Conservation (phyloP, 176 grass and related monocot species). For the maize (Zea mays) region DNA sequence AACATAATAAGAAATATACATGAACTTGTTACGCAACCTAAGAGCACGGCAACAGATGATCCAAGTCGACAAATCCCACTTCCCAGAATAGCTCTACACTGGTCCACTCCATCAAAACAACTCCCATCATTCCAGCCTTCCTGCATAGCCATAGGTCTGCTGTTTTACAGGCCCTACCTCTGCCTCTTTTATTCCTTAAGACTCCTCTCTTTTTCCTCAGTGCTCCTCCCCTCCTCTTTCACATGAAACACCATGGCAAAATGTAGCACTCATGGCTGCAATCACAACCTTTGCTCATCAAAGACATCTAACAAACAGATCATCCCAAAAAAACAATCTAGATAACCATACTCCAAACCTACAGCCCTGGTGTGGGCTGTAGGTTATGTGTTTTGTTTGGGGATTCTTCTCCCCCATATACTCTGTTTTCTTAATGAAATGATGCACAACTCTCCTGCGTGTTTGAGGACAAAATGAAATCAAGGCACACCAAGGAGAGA, state of each 20-base stretch:
- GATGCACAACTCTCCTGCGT: too few species aligned
- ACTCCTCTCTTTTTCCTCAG: neutral
- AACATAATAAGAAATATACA: neutral
- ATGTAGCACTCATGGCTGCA: neutral
- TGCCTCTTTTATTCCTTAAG: too few species aligned
- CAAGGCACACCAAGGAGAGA: too few species aligned
- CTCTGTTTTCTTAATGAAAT: too few species aligned
- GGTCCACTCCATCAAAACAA: neutral
- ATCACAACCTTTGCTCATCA: too few species aligned
- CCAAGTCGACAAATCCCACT: neutral
- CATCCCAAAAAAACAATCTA: too few species aligned
- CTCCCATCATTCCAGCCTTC: neutral
- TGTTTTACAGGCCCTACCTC: neutral
- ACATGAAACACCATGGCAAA: neutral
- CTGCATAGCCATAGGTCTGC: neutral
- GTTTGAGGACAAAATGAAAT: too few species aligned
- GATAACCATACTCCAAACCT: too few species aligned
- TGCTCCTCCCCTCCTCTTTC: neutral
- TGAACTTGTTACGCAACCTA: neutral
- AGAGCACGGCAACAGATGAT: neutral
- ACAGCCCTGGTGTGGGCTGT: too few species aligned
- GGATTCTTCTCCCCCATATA: too few species aligned
- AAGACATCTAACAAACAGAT: too few species aligned
- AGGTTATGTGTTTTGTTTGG: too few species aligned
- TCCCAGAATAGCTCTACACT: neutral